Evolutionary conservation across 805 yeast species (phyloP).

Genomic region (Barnettozyma wickerhamii): DNA sequence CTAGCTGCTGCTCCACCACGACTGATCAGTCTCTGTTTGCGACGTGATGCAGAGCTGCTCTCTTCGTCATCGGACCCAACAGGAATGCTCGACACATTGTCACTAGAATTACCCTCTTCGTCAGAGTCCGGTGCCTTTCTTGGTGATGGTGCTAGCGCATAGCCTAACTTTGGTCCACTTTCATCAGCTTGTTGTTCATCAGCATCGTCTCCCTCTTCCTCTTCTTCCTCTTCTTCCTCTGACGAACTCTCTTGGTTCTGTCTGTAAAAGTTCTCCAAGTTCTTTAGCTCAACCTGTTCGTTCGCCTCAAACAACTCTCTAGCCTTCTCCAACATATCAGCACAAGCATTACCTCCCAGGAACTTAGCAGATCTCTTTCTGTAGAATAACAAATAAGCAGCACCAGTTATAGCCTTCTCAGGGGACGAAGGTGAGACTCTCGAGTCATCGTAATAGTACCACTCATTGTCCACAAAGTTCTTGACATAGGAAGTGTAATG

Average conservation of each 20-base stretch:
- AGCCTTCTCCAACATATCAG: slow-evolving; percentile 38
- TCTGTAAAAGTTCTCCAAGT: slow-evolving; percentile 25
- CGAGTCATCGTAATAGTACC: slow-evolving; percentile 92
- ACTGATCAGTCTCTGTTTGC: slow-evolving; percentile 23
- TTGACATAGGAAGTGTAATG: slow-evolving; percentile 91
- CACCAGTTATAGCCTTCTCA: slow-evolving; percentile 56
- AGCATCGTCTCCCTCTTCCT: slow-evolving; percentile 9
- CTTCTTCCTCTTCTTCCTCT: slow-evolving; percentile 19
- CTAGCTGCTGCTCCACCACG: slow-evolving; percentile 15
- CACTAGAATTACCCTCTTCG: slow-evolving; percentile 14
- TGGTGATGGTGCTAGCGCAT: slow-evolving; percentile 5
- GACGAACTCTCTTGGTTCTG: slow-evolving; percentile 22
- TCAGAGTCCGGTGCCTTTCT: slow-evolving; percentile 8
- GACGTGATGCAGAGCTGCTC: slow-evolving; percentile 18
- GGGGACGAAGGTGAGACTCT: slow-evolving; percentile 62
- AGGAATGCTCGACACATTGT: slow-evolving; percentile 20
- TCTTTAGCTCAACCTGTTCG: slow-evolving; percentile 19
- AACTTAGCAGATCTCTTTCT: slow-evolving; percentile 41
- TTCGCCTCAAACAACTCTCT: slow-evolving; percentile 29
- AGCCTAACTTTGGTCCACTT: slow-evolving; percentile 10
- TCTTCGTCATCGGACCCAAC: slow-evolving; percentile 24
- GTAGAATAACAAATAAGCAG: slow-evolving; percentile 87
- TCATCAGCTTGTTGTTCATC: background rate
- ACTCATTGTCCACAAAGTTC: slow-evolving; percentile 67
- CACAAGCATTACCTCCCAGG: slow-evolving; percentile 47